These are phyloP conservation scores for Cyamopsis tetragonoloba DNA, from an alignment of 306 rosid genomes.

Conservation along the genomic window DNA sequence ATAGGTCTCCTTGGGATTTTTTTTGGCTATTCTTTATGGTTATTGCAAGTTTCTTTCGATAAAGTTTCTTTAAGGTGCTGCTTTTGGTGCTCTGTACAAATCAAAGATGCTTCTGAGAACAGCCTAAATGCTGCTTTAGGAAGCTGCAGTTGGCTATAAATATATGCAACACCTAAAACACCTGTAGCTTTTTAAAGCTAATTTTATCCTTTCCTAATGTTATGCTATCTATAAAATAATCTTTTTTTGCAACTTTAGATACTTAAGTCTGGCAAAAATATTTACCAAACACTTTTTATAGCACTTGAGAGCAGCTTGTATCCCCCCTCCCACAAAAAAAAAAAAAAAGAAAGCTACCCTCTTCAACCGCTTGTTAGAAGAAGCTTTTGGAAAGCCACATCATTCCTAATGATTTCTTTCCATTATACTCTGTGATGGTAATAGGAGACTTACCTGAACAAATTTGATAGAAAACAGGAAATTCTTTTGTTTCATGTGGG, in stretches of 20 bases:
- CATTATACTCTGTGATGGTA: not conserved
- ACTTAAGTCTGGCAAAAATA: slow-evolving; percentile 31
- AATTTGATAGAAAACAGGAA: not conserved
- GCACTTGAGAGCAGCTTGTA: not conserved
- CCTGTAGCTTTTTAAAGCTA: not conserved
- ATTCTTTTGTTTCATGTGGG: not conserved
- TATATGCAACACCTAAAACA: not conserved
- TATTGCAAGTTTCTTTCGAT: slow-evolving; percentile 15
- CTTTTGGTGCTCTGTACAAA: not conserved
- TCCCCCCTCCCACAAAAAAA: not conserved
- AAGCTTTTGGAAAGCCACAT: not conserved
- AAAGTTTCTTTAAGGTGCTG: not conserved
- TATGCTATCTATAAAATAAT: not conserved
- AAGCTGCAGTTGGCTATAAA: slow-evolving; percentile 3
- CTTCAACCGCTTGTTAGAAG: not conserved
- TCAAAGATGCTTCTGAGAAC: not conserved
- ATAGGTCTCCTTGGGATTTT: not conserved
- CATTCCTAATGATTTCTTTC: not conserved
- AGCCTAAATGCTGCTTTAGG: not conserved
- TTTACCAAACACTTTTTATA: not conserved
- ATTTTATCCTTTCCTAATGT: not conserved
- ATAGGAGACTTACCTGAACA: slow-evolving; percentile 7
- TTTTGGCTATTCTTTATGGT: not conserved
- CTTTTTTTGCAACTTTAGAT: not conserved
- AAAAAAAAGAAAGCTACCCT: not conserved